Conservation (phyloP, 352 stramenopile species). For the Globisporangium echinulatum region DNA sequence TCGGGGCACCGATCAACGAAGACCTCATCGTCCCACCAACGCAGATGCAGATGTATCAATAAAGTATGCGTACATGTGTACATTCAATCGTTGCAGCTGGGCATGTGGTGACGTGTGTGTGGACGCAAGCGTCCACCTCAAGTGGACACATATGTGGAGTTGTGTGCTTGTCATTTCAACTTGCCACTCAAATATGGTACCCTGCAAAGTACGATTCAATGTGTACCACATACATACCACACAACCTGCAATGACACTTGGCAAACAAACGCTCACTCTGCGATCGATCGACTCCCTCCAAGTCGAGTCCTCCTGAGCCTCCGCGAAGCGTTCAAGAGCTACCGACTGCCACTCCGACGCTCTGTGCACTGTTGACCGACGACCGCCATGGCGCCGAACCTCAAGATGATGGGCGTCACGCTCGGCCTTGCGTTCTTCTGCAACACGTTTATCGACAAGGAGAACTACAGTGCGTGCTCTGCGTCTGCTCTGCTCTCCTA, state of each 20-base stretch:
- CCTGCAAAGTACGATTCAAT: too few relatives aligned
- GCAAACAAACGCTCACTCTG: too few relatives aligned
- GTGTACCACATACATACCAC: too few relatives aligned
- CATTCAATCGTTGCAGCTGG: background rate
- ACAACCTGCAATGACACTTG: too few relatives aligned
- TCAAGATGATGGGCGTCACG: slow-evolving; percentile 78
- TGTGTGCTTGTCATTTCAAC: background rate
- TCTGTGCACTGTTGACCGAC: background rate
- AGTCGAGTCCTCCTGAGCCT: too few relatives aligned
- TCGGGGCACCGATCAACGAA: slow-evolving; percentile 76
- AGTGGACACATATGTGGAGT: background rate
- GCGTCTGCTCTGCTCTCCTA: background rate
- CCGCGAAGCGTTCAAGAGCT: too few relatives aligned
- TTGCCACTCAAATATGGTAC: background rate
- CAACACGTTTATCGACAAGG: slow-evolving; percentile 62
- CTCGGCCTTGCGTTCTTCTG: slow-evolving; percentile 51
- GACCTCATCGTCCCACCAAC: slow-evolving; percentile 81
- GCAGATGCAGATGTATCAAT: slow-evolving; percentile 75
- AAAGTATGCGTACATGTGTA: background rate
- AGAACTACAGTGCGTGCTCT: slow-evolving; percentile 40
- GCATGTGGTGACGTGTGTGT: background rate
- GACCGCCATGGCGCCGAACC: slow-evolving; percentile 53
- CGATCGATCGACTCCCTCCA: too few relatives aligned
- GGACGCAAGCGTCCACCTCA: background rate
- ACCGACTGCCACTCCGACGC: too few relatives aligned